Base-by-base conservation (phyloP, 2,329 filamentous ascomycete genomes). In the Parasarocladium wereldwijsianum region DNA sequence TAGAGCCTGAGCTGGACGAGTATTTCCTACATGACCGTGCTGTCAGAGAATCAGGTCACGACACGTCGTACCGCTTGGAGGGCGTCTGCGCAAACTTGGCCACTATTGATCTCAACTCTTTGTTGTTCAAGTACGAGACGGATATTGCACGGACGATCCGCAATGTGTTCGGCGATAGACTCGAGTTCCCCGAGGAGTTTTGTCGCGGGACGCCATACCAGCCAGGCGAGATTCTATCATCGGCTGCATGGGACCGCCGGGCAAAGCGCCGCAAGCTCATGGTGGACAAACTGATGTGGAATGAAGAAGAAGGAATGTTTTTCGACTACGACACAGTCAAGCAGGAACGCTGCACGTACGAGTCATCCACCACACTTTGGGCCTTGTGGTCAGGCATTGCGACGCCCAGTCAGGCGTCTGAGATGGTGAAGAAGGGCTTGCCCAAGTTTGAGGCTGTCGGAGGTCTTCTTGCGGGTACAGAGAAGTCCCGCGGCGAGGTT, bases 21-120 rank as follows among this genome's bases (percentile, higher is more conserved):
- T 98, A 96, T 56, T 96, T 96, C 58, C 59, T 93, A 47, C 90
- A 98, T 51, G 90, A 98, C 50, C 80, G 90, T 35, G 86, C 87
- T 3, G 86, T 96, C 19, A 78, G 90, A 40, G 90, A 98, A 54
- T 94, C 87, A 12, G 90, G 90, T 9, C 90, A 98, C 52, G 90
- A 98, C 50, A 98, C 90, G 3, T 82, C 82, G 11, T 96, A 96
- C 55, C 82, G 90, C 12, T 66, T 98, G 13, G 90, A 96, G 55
- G 77, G 74, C 26, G 68, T 92, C 15, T 86, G 81, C 43, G 90
- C 83, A 8, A 74, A 94, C 47, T 63, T 96, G 16, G 90, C 86
- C 8, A 94, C 86, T 0, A 83, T 96, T 35, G 90, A 98, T 47
- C 66, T 96, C 32, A 96, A 98, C 58, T 90, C 85, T 17, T 64